These are phyloP conservation scores for Entoloma clypeatum DNA, from an alignment of 1,284 basidiomycete genomes.

Conservation along the genomic window DNA sequence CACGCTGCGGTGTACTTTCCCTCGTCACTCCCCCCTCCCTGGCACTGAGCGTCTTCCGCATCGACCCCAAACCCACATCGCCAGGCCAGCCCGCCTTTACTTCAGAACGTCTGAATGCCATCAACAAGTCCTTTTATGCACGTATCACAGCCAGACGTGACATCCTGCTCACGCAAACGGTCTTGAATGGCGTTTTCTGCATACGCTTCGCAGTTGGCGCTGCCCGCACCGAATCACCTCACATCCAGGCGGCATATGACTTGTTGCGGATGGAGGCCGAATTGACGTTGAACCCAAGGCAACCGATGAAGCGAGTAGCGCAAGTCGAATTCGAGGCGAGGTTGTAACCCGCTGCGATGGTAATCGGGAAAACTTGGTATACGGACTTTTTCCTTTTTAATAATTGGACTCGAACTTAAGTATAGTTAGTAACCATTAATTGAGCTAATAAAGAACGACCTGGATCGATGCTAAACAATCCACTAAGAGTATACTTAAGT, in stretches of 20 bases:
- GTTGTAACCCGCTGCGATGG: too few species aligned
- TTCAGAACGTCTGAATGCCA: constrained; percentile 48
- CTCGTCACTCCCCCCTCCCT: constrained; percentile 63
- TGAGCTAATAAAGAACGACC: too few species aligned
- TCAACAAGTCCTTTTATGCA: constrained; percentile 63
- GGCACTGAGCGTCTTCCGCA: constrained; percentile 74
- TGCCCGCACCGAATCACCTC: constrained; percentile 57
- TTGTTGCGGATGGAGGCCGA: constrained; percentile 50
- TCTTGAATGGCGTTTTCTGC: constrained; percentile 67
- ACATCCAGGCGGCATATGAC: constrained; percentile 61
- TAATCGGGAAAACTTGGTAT: too few species aligned
- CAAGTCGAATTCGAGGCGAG: too few species aligned
- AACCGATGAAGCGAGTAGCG: too few species aligned
- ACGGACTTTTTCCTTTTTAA: too few species aligned
- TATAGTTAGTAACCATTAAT: too few species aligned
- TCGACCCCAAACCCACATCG: constrained; percentile 44
- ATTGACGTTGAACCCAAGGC: constrained; percentile 33
- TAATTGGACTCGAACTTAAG: too few species aligned
- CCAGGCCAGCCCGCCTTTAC: constrained; percentile 18
- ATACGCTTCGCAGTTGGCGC: constrained; percentile 76
- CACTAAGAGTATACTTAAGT: too few species aligned
- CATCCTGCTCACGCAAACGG: constrained; percentile 76
- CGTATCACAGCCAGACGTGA: constrained; percentile 59
- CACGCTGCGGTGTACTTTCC: constrained; percentile 46
- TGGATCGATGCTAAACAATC: too few species aligned